phyloP scores from a whole-genome alignment of 2,329 filamentous ascomycete species.

The Neonectria punicea region DNA sequence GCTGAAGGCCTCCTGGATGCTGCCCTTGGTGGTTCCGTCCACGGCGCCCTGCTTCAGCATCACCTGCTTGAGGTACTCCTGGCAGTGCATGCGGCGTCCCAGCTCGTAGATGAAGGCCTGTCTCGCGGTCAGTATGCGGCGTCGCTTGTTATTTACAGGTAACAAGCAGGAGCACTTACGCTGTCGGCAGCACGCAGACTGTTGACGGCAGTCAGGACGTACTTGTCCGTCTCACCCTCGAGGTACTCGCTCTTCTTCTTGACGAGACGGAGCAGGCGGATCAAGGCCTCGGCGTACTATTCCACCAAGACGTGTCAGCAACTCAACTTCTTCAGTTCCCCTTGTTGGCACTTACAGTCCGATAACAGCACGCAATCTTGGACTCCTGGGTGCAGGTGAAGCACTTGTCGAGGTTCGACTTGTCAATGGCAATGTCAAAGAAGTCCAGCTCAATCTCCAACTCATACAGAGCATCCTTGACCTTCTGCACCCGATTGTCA shows the following conservation, averaged over 20 bases:
- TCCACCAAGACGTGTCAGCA: neutral
- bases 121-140: neutral
- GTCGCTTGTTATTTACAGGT: neutral
- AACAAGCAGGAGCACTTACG: conserved; percentile 25
- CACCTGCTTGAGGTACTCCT: conserved; percentile 36
- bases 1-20: conserved; percentile 42
- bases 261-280: conserved; percentile 40
- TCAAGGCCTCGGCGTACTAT: conserved; percentile 45
- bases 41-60: conserved; percentile 46
- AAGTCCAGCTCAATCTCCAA: conserved; percentile 43
- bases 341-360: conserved; percentile 26
- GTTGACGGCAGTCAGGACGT: conserved; percentile 44
- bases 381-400: conserved; percentile 38
- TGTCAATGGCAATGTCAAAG: conserved; percentile 43
- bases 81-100: conserved; percentile 42
- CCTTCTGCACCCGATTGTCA: conserved; percentile 30
- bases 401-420: conserved; percentile 40
- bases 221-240: conserved; percentile 42
- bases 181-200: conserved; percentile 43
- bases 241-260: conserved; percentile 40
- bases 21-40: conserved; percentile 42
- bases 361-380: conserved; percentile 42
- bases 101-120: conserved; percentile 44
- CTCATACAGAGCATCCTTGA: conserved; percentile 38
- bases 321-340: neutral